Evolutionary conservation across 306 rosid genomes (phyloP).

Genomic region (Quercus suber): DNA sequence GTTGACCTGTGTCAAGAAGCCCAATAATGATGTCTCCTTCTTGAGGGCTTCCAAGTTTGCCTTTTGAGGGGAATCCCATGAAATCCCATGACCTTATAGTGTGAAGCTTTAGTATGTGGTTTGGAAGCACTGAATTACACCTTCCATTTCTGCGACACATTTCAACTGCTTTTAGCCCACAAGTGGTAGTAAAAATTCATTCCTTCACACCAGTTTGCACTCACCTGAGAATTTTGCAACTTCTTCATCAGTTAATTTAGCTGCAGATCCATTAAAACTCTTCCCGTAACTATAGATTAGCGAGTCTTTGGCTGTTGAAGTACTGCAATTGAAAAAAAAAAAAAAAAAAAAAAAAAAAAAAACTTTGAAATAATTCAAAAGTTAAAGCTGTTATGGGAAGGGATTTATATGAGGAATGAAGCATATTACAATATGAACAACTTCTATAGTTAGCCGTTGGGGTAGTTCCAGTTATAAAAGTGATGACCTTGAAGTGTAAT

Average conservation of each 20-base stretch:
- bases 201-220: neutral
- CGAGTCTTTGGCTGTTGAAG: conserved; percentile 22
- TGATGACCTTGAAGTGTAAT: too few species aligned
- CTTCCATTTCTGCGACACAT: conserved; percentile 23
- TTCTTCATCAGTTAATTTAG: conserved; percentile 33
- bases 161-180: neutral
- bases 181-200: neutral
- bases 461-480: too few species aligned
- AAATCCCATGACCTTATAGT: too few species aligned
- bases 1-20: conserved; percentile 28
- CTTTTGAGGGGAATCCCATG: too few species aligned
- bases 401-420: too few species aligned
- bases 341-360: too few species aligned
- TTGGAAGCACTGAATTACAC: conserved; percentile 34
- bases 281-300: conserved; percentile 32
- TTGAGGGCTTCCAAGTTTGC: neutral
- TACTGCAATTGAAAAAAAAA: conserved; percentile 1
- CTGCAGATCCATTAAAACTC: conserved; percentile 35
- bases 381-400: neutral
- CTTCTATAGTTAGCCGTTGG: too few species aligned
- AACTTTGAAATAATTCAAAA: neutral
- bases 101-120: conserved; percentile 23
- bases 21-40: conserved; percentile 26
- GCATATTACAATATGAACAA: too few species aligned
- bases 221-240: conserved; percentile 26